Base-by-base conservation (phyloP, 1,284 basidiomycete species). In the Dichomitus squalens region DNA sequence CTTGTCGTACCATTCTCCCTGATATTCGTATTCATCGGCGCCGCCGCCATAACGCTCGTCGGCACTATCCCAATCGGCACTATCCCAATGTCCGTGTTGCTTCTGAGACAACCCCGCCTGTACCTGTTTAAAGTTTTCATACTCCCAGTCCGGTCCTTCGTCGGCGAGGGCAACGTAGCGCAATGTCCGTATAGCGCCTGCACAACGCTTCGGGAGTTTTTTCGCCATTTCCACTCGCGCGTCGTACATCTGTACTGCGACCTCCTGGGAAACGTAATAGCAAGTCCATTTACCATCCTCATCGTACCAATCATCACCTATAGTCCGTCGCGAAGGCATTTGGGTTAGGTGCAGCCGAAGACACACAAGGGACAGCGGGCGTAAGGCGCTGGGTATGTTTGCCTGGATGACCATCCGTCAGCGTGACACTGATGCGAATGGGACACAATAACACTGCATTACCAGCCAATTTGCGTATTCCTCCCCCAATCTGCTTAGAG, bases 381-480 rank as follows among this genome's bases (percentile, higher is more conserved):
- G 6, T n/a, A 50, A n/a, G 1, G 38, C 23, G n/a, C 8, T 18
- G 1, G 36, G 38, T n/a, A 50, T 12, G 23, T 40, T 38, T n/a
- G 12, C 35, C 49, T 39, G 21, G 2, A n/a, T 29, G 20, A 6
- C 21, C 16, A 9, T 23, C 16, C 20, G 16, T 31, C 5, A 18
- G 12, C 14, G 4, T 5, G 4, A 11, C n/a, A 38, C 20, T 18
- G 20, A n/a, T 18, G 4, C n/a, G n/a, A 40, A 9, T 7, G 38
- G 18, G 11, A 21, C 2, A 20, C 38, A 20, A 40, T 7, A 9
- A 7, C 8, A 3, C 38, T 18, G 0, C 33, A 53, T 31, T 16
- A 55, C 58, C 39, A 59, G 53, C 58, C 53, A 59, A 12, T 20
- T 20, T 0, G 8, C 4, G 40, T 53, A 47, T 21, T 55, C 46